These are phyloP conservation scores for Ilex asprella DNA, from an alignment of 257 asterid species.

Conservation along the genomic window DNA sequence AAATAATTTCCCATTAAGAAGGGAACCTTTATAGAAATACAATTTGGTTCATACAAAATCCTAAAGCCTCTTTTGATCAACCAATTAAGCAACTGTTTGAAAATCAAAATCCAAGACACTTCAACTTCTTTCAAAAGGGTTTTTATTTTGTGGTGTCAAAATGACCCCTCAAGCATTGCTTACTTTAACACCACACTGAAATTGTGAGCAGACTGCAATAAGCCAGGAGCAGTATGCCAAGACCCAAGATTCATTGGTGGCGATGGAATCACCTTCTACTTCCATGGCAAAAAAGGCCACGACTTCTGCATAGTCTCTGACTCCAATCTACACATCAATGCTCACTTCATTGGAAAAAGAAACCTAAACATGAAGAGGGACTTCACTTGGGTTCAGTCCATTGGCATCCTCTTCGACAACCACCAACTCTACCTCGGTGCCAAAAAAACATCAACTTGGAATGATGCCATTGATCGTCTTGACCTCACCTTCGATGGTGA, in stretches of 20 bases:
- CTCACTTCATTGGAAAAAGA: conserved; percentile 70
- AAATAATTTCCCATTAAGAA: no score
- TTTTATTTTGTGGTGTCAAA: neutral
- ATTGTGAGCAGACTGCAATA: conserved; percentile 49
- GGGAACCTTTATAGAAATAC: no score
- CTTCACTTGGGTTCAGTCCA: conserved; percentile 91
- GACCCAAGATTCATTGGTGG: conserved; percentile 82
- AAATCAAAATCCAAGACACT: neutral
- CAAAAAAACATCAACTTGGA: conserved; percentile 60
- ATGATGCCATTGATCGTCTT: conserved; percentile 44
- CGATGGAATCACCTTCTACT: conserved; percentile 46
- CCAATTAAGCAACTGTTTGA: no score
- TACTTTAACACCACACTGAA: neutral
- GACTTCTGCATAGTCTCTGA: conserved; percentile 75
- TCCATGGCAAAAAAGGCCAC: conserved; percentile 25
- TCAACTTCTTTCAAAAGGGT: no score
- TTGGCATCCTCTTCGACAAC: conserved; percentile 59
- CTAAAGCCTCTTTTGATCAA: no score
- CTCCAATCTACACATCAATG: conserved; percentile 69
- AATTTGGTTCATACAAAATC: no score
- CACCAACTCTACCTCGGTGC: conserved; percentile 57
- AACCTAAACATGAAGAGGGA: conserved; percentile 66
- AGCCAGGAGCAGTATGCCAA: conserved; percentile 82
- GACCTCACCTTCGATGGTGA: conserved; percentile 43
- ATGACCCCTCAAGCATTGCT: neutral